Percentiles rank a stretch among this genome's conserved stretches.
These are phyloP conservation scores for Colletotrichum truncatum DNA, from an alignment of 2,329 filamentous ascomycete genomes.

Conservation along the genomic window DNA sequence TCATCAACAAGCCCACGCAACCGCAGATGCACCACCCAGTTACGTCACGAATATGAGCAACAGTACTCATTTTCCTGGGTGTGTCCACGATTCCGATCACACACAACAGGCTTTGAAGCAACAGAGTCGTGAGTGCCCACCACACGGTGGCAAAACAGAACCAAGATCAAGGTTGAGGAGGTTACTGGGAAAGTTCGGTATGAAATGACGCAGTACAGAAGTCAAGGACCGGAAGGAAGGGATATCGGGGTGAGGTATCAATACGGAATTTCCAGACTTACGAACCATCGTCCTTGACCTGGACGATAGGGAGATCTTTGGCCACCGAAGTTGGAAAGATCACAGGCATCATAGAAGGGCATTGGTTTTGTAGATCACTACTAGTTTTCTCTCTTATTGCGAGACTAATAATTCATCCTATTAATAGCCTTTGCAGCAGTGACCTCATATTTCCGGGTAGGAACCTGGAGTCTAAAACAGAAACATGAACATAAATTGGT, in stretches of 20 bases:
- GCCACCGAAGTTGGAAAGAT: conserved; percentile 20
- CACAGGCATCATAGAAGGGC: conserved; percentile 8
- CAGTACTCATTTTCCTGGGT: not conserved
- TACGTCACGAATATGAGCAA: not conserved
- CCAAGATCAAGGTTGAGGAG: not conserved
- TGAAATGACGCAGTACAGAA: not conserved
- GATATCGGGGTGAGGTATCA: not conserved
- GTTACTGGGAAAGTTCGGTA: not conserved
- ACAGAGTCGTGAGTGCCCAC: not conserved
- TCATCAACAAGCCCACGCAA: not conserved
- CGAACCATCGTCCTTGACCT: not conserved
- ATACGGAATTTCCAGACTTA: not conserved
- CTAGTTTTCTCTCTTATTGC: not conserved
- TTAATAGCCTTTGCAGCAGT: not conserved
- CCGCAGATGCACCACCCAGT: not conserved
- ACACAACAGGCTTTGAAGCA: not conserved
- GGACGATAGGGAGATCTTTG: not conserved
- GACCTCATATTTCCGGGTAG: too few species aligned
- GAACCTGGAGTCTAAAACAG: too few species aligned
- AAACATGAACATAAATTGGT: too few species aligned
- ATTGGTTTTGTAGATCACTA: conserved; percentile 27
- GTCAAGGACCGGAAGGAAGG: not conserved
- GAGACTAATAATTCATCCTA: conserved; percentile 19
- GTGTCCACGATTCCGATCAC: not conserved
- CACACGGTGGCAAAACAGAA: not conserved